These are phyloP conservation scores for Cytospora piceicola DNA, from an alignment of 2,329 filamentous ascomycete genomes.

Conservation along the genomic window DNA sequence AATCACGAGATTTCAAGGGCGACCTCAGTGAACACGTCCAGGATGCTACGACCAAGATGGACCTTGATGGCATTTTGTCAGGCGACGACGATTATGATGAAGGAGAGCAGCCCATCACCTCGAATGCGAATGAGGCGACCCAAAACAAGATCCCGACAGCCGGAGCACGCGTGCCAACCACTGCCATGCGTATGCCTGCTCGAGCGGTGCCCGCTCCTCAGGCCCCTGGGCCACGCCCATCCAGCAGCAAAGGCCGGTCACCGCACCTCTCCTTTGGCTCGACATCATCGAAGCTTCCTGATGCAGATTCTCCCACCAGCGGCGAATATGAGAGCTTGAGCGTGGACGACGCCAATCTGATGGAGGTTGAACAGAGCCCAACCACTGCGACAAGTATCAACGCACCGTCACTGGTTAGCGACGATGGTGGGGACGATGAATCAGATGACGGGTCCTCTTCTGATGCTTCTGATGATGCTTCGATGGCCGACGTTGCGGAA, in stretches of 20 bases:
- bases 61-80: conserved; percentile 54
- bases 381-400: conserved; percentile 74
- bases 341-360: conserved; percentile 47
- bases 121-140: conserved; percentile 32
- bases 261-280: conserved; percentile 45
- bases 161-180: conserved; percentile 43
- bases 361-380: conserved; percentile 69
- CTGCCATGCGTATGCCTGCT: conserved; percentile 62
- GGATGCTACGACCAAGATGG: conserved; percentile 60
- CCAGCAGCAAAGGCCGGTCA: conserved; percentile 61
- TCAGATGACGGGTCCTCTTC: conserved; percentile 68
- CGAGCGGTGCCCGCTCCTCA: conserved; percentile 59
- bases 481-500: conserved; percentile 63
- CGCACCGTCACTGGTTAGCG: conserved; percentile 77
- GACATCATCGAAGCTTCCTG: conserved; percentile 14
- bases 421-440: conserved; percentile 78
- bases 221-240: conserved; percentile 49
- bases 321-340: conserved; percentile 37
- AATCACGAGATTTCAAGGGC: conserved; percentile 62
- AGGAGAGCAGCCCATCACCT: conserved; percentile 42
- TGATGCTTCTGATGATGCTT: conserved; percentile 60
- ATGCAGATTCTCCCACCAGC: conserved; percentile 14
- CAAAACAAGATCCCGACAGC: conserved; percentile 31
- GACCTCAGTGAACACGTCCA: conserved; percentile 62
- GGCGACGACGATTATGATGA: conserved; percentile 60